These are phyloP conservation scores for Cryptosporidium sp. DNA, from an alignment of 169 alveolate species.

Conservation along the genomic window DNA sequence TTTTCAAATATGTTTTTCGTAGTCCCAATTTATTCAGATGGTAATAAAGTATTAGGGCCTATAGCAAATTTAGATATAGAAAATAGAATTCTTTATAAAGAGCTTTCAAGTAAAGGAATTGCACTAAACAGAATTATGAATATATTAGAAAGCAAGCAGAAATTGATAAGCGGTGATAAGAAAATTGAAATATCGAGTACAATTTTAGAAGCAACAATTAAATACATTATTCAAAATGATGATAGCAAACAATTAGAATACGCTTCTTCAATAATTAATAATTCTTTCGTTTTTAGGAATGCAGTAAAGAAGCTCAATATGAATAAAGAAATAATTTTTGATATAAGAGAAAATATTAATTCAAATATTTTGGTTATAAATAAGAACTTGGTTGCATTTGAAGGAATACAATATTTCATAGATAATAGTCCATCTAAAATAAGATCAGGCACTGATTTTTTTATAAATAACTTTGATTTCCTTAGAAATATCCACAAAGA, in stretches of 20 bases:
- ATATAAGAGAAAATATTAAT: not conserved
- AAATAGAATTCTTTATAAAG: constrained; percentile 2
- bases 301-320: not conserved
- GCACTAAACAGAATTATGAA: constrained; percentile 16
- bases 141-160: constrained; percentile 15
- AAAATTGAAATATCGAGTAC: constrained; percentile 17
- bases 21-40: constrained; percentile 38
- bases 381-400: constrained; percentile 13
- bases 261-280: constrained; percentile 1
- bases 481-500: constrained; percentile 15
- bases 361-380: not conserved
- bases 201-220: constrained; percentile 27
- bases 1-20: constrained; percentile 23
- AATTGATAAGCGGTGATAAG: constrained; percentile 2
- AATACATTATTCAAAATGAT: not conserved
- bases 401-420: constrained; percentile 30
- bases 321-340: constrained; percentile 4
- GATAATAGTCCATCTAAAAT: not conserved
- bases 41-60: constrained; percentile 11
- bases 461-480: constrained; percentile 10
- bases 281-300: constrained; percentile 37
- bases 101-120: constrained; percentile 16
- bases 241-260: not conserved
- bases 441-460: constrained; percentile 24
- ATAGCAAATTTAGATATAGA: constrained; percentile 30